phyloP scores from a whole-genome alignment of 495 filamentous ascomycete genomes.

The Elasticomyces elasticus region DNA sequence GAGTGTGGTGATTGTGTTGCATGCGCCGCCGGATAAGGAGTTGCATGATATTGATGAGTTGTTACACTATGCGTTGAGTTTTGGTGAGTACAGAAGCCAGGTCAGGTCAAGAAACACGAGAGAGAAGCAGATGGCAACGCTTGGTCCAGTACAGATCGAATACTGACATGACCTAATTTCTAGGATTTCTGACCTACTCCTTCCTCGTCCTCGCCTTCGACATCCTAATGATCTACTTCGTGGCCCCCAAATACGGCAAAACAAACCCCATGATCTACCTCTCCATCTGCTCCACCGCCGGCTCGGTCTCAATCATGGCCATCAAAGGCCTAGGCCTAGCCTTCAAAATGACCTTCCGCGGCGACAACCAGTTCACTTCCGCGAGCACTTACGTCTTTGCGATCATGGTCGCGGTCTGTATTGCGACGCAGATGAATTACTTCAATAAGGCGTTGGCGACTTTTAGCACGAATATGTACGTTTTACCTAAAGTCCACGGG shows the following conservation, averaged over 20 bases:
- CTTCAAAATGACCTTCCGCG: constrained; percentile 79
- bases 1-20: constrained; percentile 92
- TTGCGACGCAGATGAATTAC: constrained; percentile 98
- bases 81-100: constrained; percentile 58
- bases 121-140: too few species aligned
- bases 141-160: too few species aligned
- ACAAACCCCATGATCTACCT: constrained; percentile 92
- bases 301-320: constrained; percentile 95
- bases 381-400: constrained; percentile 94
- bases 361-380: constrained; percentile 88
- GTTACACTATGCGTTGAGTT: constrained; percentile 73
- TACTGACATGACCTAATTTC: background rate
- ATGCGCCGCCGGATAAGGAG: constrained; percentile 87
- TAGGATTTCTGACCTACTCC: constrained; percentile 84
- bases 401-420: constrained; percentile 85
- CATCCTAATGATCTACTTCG: constrained; percentile 86
- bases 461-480: constrained; percentile 87
- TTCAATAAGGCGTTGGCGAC: constrained; percentile 98
- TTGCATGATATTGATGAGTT: constrained; percentile 83
- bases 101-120: too few species aligned
- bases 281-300: constrained; percentile 93
- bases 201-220: constrained; percentile 67
- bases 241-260: constrained; percentile 80
- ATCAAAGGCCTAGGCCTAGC: constrained; percentile 97
- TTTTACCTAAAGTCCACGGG: too few species aligned